phyloP scores from a whole-genome alignment of 768 basidiomycete species.

The Phylloporus rhodoxanthus region DNA sequence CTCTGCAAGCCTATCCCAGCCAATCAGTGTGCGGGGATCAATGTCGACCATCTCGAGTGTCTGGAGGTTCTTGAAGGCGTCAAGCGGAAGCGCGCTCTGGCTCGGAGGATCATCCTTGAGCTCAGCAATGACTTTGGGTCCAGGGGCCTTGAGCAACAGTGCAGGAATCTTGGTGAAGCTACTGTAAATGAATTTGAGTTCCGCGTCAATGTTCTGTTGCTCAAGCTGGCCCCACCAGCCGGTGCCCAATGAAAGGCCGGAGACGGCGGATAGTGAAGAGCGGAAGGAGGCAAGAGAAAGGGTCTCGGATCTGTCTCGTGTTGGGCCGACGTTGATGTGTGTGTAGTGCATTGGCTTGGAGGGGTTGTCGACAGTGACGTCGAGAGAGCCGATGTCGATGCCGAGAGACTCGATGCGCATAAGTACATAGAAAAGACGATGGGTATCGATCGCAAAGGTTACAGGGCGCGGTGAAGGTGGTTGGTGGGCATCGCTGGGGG shows the following conservation, averaged over 20 bases:
- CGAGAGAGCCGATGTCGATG: constrained; percentile 72
- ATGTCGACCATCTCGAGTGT: constrained; percentile 70
- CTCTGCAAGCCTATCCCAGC: constrained; percentile 76
- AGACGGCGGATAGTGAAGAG: constrained; percentile 72
- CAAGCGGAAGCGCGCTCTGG: constrained; percentile 72
- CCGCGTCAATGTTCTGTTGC: constrained; percentile 55
- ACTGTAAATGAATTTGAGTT: constrained; percentile 84
- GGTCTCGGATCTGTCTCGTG: constrained; percentile 63
- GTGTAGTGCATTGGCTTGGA: constrained; percentile 74
- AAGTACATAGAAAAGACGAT: constrained; percentile 83
- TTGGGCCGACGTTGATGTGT: constrained; percentile 42
- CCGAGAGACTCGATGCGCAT: constrained; percentile 80
- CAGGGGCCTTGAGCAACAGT: constrained; percentile 59
- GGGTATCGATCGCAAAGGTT: constrained; percentile 64
- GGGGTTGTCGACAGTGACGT: constrained; percentile 66
- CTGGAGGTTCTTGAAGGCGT: constrained; percentile 80
- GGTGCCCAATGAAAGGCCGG: constrained; percentile 63
- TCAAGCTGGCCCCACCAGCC: constrained; percentile 67
- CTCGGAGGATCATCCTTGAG: constrained; percentile 63
- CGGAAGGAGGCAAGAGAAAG: constrained; percentile 69
- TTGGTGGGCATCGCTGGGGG: constrained; percentile 14
- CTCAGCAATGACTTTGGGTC: constrained; percentile 61
- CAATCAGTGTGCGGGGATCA: constrained; percentile 75
- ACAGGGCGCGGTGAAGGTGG: constrained; percentile 49
- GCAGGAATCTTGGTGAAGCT: constrained; percentile 88